These are phyloP conservation scores for Plasmodium fragile DNA, from an alignment of 169 alveolate species.

Conservation along the genomic window DNA sequence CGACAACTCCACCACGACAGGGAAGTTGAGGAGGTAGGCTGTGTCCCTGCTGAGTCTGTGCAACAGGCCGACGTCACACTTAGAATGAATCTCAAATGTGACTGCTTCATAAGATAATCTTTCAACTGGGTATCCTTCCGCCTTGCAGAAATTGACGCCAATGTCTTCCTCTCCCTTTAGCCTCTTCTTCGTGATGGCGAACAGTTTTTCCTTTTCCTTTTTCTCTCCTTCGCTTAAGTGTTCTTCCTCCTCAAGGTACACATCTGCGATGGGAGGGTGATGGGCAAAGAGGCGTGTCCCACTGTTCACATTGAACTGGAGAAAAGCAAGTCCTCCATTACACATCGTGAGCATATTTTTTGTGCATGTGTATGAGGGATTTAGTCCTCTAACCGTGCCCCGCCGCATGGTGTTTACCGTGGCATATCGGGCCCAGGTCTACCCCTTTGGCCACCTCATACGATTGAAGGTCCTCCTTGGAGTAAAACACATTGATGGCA, in stretches of 20 bases:
- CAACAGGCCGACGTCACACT: slow-evolving; percentile 10
- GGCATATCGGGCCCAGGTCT: neutral
- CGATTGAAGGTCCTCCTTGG: neutral
- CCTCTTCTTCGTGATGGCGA: slow-evolving; percentile 17
- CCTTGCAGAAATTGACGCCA: neutral
- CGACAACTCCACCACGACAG: slow-evolving; percentile 24
- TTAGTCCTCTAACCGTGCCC: neutral
- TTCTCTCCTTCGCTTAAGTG: slow-evolving; percentile 36
- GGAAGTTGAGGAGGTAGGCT: slow-evolving; percentile 43
- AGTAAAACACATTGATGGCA: slow-evolving; percentile 15
- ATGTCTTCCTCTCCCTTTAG: slow-evolving; percentile 22
- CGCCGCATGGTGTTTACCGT: neutral
- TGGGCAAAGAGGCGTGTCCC: too few species aligned
- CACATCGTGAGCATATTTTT: neutral
- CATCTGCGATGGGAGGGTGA: slow-evolving; percentile 8
- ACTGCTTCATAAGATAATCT: slow-evolving; percentile 13
- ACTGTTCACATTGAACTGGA: too few species aligned
- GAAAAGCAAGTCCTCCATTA: neutral
- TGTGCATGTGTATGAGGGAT: neutral
- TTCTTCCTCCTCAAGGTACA: neutral
- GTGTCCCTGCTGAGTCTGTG: slow-evolving; percentile 18
- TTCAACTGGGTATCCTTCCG: neutral
- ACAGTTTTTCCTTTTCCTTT: slow-evolving; percentile 24
- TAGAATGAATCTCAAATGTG: slow-evolving; percentile 17
- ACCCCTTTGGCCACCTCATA: slow-evolving; percentile 1